phyloP scores from a whole-genome alignment of 352 stramenopile species.

The Aphanomyces euteiches region DNA sequence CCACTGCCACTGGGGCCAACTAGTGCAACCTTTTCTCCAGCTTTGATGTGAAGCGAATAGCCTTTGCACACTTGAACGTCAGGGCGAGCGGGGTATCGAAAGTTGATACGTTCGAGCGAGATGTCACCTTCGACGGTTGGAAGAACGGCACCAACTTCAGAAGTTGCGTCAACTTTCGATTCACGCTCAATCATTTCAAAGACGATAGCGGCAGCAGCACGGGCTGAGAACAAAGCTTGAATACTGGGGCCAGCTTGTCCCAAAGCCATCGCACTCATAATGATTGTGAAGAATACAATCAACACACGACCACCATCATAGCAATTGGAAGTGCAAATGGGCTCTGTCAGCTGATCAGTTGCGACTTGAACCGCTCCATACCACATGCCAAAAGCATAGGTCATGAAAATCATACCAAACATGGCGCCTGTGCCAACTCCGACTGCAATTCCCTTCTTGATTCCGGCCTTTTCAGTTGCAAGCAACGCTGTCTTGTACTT shows the following conservation, averaged over 20 bases:
- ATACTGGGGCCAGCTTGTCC: slow-evolving; percentile 60
- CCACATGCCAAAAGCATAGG: slow-evolving; percentile 76
- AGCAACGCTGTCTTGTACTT: slow-evolving; percentile 17
- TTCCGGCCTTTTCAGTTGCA: slow-evolving; percentile 6
- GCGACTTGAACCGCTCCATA: slow-evolving; percentile 67
- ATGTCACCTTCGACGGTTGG: slow-evolving; percentile 38
- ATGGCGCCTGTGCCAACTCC: slow-evolving; percentile 60
- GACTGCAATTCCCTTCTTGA: slow-evolving; percentile 46
- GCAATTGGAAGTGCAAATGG: slow-evolving; percentile 42
- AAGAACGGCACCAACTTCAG: slow-evolving; percentile 26
- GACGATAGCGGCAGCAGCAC: slow-evolving; percentile 54
- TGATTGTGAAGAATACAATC: slow-evolving; percentile 66
- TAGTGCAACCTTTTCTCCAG: slow-evolving; percentile 42
- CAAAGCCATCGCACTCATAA: slow-evolving; percentile 69
- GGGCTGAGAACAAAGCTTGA: slow-evolving; percentile 56
- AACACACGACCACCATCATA: slow-evolving; percentile 65
- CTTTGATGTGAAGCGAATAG: slow-evolving; percentile 39
- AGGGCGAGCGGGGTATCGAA: slow-evolving; percentile 43
- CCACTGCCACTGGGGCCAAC: slow-evolving; percentile 41
- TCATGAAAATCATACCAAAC: slow-evolving; percentile 65
- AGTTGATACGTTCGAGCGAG: slow-evolving; percentile 41
- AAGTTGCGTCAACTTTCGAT: slow-evolving; percentile 12
- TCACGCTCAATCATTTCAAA: slow-evolving; percentile 55
- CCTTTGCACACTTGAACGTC: slow-evolving; percentile 34
- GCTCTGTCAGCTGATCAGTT: slow-evolving; percentile 50